Conservation (phyloP, 345 rosid genomes). For the Populus pruinosa region DNA sequence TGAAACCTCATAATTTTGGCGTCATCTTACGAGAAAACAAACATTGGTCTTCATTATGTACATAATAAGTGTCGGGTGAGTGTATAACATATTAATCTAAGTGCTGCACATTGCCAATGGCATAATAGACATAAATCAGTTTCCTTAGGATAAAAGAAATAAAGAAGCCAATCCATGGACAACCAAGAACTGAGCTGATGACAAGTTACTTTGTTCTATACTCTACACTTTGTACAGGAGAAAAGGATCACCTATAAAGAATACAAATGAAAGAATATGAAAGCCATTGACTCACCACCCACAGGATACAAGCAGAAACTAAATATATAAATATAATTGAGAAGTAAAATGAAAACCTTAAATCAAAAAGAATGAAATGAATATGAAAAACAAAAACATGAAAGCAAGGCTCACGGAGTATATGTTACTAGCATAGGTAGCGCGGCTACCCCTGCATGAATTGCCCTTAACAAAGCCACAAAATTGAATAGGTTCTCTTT, state of each 20-base stretch:
- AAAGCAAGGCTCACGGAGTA: constrained; percentile 19
- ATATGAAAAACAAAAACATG: constrained; percentile 15
- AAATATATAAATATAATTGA: not conserved
- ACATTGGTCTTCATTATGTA: too few species aligned
- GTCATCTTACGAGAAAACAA: too few species aligned
- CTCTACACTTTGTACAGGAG: constrained; percentile 29
- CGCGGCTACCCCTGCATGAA: constrained; percentile 41
- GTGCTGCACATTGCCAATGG: not conserved
- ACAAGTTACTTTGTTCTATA: not conserved
- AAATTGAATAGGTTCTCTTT: constrained; percentile 49
- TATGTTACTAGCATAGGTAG: constrained; percentile 50
- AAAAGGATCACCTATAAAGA: not conserved
- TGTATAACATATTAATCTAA: not conserved
- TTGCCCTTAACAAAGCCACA: constrained; percentile 64
- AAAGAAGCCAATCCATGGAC: not conserved
- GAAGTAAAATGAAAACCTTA: not conserved
- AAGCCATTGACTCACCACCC: constrained; percentile 18
- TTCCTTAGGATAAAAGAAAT: too few species aligned
- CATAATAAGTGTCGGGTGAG: not conserved
- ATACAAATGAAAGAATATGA: constrained; percentile 33
- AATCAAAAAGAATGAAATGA: constrained; percentile 44
- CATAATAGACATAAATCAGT: not conserved
- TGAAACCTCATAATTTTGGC: too few species aligned
- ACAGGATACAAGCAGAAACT: constrained; percentile 6
- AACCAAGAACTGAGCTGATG: not conserved